These are phyloP conservation scores for Pyrenophora tritici-repentis DNA, from an alignment of 2,329 filamentous ascomycete genomes.

Conservation along the genomic window DNA sequence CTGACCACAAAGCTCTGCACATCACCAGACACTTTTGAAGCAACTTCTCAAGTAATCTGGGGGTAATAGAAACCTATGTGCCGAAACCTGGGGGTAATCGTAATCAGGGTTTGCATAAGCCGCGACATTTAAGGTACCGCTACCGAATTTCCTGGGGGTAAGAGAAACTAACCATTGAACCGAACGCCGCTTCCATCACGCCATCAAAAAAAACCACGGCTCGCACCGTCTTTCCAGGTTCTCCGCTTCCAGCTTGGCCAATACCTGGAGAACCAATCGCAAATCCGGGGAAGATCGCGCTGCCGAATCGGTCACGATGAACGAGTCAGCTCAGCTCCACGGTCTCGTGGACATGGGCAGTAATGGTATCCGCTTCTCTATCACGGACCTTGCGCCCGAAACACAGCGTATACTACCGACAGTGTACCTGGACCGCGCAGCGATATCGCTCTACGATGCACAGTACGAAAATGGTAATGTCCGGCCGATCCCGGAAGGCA, in stretches of 20 bases:
- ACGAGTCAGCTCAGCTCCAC: constrained; percentile 33
- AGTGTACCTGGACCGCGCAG: constrained; percentile 76
- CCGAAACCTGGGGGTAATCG: constrained; percentile 24
- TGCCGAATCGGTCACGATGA: constrained; percentile 16
- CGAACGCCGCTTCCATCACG: constrained; percentile 26
- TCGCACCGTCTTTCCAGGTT: constrained; percentile 16
- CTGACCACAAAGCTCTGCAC: constrained; percentile 18
- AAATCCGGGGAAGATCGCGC: constrained; percentile 21
- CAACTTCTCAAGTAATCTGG: constrained; percentile 34
- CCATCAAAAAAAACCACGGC: constrained; percentile 22
- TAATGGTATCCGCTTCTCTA: constrained; percentile 92
- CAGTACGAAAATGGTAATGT: constrained; percentile 55
- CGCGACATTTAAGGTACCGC: constrained; percentile 21
- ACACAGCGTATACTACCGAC: constrained; percentile 74
- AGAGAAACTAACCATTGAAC: constrained; percentile 17
- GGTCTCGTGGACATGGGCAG: constrained; percentile 52
- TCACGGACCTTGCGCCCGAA: constrained; percentile 76
- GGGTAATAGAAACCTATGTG: constrained; percentile 35
- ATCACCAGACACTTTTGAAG: constrained; percentile 27
- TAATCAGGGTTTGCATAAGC: constrained; percentile 17
- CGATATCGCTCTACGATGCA: constrained; percentile 87
- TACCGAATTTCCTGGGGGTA: constrained; percentile 30
- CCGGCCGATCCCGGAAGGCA: constrained; percentile 61
- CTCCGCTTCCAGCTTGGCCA: constrained; percentile 17
- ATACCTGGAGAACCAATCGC: constrained; percentile 17